Conservation (phyloP, 306 rosid species). For the Cotoneaster glaucophyllus region DNA sequence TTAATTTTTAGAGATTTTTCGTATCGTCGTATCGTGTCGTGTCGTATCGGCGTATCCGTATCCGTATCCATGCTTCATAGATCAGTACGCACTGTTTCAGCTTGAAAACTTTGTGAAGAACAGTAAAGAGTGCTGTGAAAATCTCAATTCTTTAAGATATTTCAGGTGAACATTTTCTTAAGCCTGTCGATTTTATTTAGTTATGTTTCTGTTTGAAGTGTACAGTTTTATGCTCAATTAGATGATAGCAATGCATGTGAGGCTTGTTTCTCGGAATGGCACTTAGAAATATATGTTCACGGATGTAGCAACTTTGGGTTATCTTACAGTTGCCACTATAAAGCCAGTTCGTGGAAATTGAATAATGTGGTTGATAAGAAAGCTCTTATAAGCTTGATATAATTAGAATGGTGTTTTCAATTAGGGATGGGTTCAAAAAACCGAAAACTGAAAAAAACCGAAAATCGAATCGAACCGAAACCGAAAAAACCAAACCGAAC, state of each 20-base stretch:
- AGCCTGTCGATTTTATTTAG: background rate
- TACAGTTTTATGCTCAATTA: background rate
- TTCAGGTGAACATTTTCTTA: slow-evolving; percentile 58
- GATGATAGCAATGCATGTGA: background rate
- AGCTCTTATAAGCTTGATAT: too few relatives aligned
- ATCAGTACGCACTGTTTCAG: slow-evolving; percentile 81
- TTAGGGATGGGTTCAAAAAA: too few relatives aligned
- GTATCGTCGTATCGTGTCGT: too few relatives aligned
- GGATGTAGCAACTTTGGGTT: background rate
- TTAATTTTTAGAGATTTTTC: too few relatives aligned
- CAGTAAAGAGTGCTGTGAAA: slow-evolving; percentile 78
- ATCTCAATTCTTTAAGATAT: slow-evolving; percentile 88
- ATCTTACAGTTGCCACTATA: background rate
- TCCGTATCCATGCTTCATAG: too few relatives aligned
- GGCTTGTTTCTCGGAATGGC: background rate
- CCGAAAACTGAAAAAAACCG: too few relatives aligned
- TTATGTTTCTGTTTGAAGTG: background rate
- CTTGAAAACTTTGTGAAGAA: slow-evolving; percentile 71
- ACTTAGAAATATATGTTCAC: background rate
- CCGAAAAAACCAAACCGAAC: too few relatives aligned
- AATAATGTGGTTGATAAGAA: too few relatives aligned
- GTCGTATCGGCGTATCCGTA: too few relatives aligned
- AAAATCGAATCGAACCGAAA: too few relatives aligned
- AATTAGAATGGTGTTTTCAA: too few relatives aligned
- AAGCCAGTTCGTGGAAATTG: too few relatives aligned